These are phyloP conservation scores for Prunus mongolica DNA, from an alignment of 306 rosid species.

Conservation along the genomic window DNA sequence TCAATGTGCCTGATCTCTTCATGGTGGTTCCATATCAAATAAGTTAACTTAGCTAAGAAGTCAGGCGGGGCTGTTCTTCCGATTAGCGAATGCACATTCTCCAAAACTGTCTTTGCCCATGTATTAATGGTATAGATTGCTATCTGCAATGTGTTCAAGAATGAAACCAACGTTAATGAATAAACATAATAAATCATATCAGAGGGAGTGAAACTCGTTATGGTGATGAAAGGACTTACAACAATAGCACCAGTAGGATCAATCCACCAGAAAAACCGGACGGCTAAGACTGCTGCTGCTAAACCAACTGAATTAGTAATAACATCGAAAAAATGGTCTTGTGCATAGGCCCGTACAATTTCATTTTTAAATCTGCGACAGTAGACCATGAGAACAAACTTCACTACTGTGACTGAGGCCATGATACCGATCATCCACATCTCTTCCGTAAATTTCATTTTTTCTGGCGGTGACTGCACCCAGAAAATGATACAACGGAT, in stretches of 20 bases:
- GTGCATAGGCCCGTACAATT: constrained; percentile 71
- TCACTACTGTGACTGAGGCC: constrained; percentile 66
- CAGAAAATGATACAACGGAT: constrained; percentile 3
- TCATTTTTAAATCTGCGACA: constrained; percentile 69
- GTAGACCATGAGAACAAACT: constrained; percentile 69
- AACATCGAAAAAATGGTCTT: constrained; percentile 75
- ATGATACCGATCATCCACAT: constrained; percentile 69
- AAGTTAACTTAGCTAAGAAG: constrained; percentile 62
- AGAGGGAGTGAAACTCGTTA: neutral
- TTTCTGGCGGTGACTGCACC: constrained; percentile 28
- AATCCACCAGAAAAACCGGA: constrained; percentile 60
- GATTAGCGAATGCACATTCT: constrained; percentile 61
- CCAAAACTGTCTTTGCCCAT: constrained; percentile 71
- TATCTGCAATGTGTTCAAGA: constrained; percentile 48
- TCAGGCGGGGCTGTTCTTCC: constrained; percentile 88
- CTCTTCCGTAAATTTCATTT: constrained; percentile 29
- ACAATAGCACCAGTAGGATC: constrained; percentile 80
- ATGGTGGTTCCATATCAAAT: constrained; percentile 79
- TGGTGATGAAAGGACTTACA: constrained; percentile 37
- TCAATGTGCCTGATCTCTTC: constrained; percentile 70
- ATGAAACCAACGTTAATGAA: neutral
- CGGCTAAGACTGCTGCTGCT: constrained; percentile 75
- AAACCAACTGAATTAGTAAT: constrained; percentile 76
- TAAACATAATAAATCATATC: neutral
- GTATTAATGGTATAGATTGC: constrained; percentile 77